Conservation (phyloP, 352 stramenopile genomes). For the Hyaloperonospora arabidopsidis region DNA sequence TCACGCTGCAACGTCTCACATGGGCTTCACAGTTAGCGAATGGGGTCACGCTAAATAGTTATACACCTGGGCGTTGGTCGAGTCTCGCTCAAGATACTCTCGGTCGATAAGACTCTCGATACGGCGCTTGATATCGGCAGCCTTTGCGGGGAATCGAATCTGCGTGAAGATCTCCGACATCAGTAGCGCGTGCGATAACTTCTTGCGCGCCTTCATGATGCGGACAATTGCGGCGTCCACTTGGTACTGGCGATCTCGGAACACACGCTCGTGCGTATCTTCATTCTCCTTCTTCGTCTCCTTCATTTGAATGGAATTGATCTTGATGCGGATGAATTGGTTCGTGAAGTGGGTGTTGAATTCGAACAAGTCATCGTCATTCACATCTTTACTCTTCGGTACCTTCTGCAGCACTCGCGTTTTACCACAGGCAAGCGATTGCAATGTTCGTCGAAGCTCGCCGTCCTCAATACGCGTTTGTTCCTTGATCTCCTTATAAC, state of each 20-base stretch:
- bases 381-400: slow-evolving; percentile 82
- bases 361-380: slow-evolving; percentile 75
- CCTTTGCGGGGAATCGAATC: slow-evolving; percentile 82
- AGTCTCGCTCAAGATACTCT: slow-evolving; percentile 84
- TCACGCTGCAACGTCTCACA: neutral
- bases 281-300: slow-evolving; percentile 91
- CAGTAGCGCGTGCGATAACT: slow-evolving; percentile 90
- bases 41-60: slow-evolving; percentile 72
- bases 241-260: slow-evolving; percentile 90
- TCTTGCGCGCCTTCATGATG: slow-evolving; percentile 99
- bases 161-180: slow-evolving; percentile 95
- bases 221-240: slow-evolving; percentile 95
- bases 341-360: slow-evolving; percentile 86
- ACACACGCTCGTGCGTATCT: slow-evolving; percentile 90
- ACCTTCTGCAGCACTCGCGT: slow-evolving; percentile 83
- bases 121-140: slow-evolving; percentile 79
- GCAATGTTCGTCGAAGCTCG: slow-evolving; percentile 84
- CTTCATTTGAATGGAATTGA: slow-evolving; percentile 93
- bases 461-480: slow-evolving; percentile 85
- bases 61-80: slow-evolving; percentile 73
- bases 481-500: slow-evolving; percentile 84
- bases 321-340: slow-evolving; percentile 88
- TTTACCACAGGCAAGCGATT: slow-evolving; percentile 87
- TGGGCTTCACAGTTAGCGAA: slow-evolving; percentile 4
- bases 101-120: slow-evolving; percentile 87